Evolutionary conservation across 108 stramenopile species (phyloP).

Genomic region (Seminavis robusta): DNA sequence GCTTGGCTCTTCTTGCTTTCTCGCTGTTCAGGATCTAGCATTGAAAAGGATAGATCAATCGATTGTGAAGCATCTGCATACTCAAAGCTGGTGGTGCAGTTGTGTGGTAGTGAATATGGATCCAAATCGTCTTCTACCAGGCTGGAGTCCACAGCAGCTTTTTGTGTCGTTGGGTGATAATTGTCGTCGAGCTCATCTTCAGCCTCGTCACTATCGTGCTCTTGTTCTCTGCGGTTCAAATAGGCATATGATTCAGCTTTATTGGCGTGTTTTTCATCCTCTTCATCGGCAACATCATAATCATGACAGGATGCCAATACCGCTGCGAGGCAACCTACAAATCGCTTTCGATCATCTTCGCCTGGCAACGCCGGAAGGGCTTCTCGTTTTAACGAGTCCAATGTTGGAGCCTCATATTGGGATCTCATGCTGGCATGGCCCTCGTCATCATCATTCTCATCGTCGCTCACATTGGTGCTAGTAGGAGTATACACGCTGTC

Average conservation of each 20-base stretch:
- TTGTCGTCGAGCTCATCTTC: constrained; percentile 16
- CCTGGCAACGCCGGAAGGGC: constrained; percentile 39
- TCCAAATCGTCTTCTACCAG: too few species aligned
- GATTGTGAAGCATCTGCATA: constrained; percentile 1
- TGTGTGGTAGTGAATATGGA: too few species aligned
- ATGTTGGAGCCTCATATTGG: background rate
- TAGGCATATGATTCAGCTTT: constrained; percentile 20
- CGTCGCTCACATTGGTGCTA: constrained; percentile 19
- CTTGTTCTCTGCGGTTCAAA: constrained; percentile 19
- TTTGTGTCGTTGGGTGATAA: background rate
- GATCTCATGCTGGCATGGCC: background rate
- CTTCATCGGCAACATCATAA: constrained; percentile 38
- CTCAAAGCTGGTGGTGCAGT: constrained; percentile 4
- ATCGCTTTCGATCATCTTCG: constrained; percentile 54
- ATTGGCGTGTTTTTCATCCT: constrained; percentile 7
- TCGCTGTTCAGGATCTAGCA: background rate
- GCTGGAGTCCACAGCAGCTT: too few species aligned
- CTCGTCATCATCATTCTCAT: background rate
- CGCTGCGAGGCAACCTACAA: constrained; percentile 73
- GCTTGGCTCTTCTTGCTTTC: background rate
- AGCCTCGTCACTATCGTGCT: constrained; percentile 8
- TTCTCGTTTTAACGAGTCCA: constrained; percentile 23
- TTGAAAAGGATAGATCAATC: background rate
- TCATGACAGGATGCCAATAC: constrained; percentile 64
- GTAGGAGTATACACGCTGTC: constrained; percentile 43